Evolutionary conservation across 2,329 filamentous ascomycete species (phyloP), one percentile per base, ranked within the genome.

Genomic region (Cytospora mali): DNA sequence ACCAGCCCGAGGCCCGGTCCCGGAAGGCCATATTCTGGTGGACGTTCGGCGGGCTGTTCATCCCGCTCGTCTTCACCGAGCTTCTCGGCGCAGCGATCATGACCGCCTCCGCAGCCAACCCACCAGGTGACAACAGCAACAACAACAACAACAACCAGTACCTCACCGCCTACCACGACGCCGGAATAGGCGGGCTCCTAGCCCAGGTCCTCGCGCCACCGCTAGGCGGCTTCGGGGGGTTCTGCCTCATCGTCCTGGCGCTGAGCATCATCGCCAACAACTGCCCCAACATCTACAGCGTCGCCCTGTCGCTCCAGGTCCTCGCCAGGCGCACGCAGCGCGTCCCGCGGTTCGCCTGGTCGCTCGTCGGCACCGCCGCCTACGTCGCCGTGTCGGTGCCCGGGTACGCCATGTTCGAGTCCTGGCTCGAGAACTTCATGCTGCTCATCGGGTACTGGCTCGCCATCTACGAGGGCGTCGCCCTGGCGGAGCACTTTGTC

Each of bases 51-150:
- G 91, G 91, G 11, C 79, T 95, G 16, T 84, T 90, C 66, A 76
- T 91, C 66, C 87, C 90, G 1, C 83, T 94, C 1, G 78, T 90
- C 65, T 93, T 94, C 76, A 89, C 86, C 2, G 83, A 92, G 75
- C 85, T 91, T 71, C 83, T 93, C 3, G 90, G 88, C 27, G 84
- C 89, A 3, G 89, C 89, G 14, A 74, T 93, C 69, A 86, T 84
- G 72, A 88, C 87, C 14, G 88, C 88, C 2, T 86, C 86, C 50
- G 73, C 76, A 10, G 72, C 82, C 69, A 83, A 88, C 68, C 74
- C 48, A 4, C 28, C n/a, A 27, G 27, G 9, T 18, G 14, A 6
- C 13, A 25, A 3, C 28, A 11, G 29, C 29, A 11, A 11, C 31
- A 13, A 13, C 31, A n/a, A 10, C 42, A n/a, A n/a, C 9, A 72